Conservation (phyloP, 805 yeast species). For the Pichia kluyveri region DNA sequence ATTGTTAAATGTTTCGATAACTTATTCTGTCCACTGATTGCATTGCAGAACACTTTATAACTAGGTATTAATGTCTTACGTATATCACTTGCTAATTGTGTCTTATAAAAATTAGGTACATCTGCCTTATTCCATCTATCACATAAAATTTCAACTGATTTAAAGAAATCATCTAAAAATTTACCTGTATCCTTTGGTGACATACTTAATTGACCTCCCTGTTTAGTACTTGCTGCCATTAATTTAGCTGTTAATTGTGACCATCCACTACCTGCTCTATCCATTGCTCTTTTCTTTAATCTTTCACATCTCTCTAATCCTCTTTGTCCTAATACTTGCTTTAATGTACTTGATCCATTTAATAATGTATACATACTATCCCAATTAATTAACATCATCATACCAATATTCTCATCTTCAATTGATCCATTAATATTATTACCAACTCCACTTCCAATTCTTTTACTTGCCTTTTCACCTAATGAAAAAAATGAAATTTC, state of each 20-base stretch:
- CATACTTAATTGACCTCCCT: conserved; percentile 21
- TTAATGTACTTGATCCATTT: conserved; percentile 39
- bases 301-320: conserved; percentile 60
- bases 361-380: conserved; percentile 68
- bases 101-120: conserved; percentile 35
- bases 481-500: conserved; percentile 62
- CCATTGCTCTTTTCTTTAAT: conserved; percentile 64
- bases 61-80: conserved; percentile 67
- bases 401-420: conserved; percentile 51
- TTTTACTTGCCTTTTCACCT: conserved; percentile 34
- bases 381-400: conserved; percentile 59
- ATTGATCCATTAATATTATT: conserved; percentile 23
- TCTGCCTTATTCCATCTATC: conserved; percentile 20
- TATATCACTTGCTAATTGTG: conserved; percentile 60
- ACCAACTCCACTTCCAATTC: conserved; percentile 22
- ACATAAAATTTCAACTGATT: conserved; percentile 70
- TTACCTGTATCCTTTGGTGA: conserved; percentile 39
- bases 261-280: conserved; percentile 72
- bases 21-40: background rate
- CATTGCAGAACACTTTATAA: conserved; percentile 48
- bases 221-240: conserved; percentile 70
- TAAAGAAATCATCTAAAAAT: conserved; percentile 52
- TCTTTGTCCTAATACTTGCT: conserved; percentile 42
- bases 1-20: background rate
- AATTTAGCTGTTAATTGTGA: conserved; percentile 64